phyloP scores from a whole-genome alignment of 352 stramenopile species.

The Phytophthora citricola region DNA sequence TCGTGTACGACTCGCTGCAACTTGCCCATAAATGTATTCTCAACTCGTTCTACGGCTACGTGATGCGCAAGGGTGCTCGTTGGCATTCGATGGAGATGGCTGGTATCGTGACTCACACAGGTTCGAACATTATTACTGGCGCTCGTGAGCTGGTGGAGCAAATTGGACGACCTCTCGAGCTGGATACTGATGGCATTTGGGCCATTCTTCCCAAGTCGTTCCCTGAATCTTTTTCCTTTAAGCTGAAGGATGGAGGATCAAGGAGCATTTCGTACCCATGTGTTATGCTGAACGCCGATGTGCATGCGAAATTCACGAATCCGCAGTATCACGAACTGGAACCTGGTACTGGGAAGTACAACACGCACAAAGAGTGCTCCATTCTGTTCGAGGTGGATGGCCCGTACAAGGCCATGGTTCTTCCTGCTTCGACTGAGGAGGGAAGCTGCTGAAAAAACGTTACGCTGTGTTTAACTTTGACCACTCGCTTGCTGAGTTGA shows the following conservation, averaged over 20 bases:
- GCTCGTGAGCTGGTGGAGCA: constrained; percentile 93
- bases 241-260: constrained; percentile 61
- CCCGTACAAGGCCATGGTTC: constrained; percentile 98
- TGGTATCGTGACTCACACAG: constrained; percentile 99
- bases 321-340: constrained; percentile 93
- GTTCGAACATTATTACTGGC: constrained; percentile 98
- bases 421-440: constrained; percentile 98
- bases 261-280: constrained; percentile 98
- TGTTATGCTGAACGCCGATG: constrained; percentile 99
- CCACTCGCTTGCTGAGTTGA: constrained; percentile 78
- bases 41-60: constrained; percentile 99
- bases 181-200: constrained; percentile 99
- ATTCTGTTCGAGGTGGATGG: constrained; percentile 99
- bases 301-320: constrained; percentile 99
- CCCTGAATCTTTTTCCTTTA: constrained; percentile 97
- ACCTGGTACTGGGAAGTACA: constrained; percentile 82
- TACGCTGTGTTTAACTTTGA: constrained; percentile 92
- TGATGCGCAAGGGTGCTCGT: constrained; percentile 99
- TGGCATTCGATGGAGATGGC: constrained; percentile 99
- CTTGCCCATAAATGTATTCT: constrained; percentile 99
- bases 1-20: constrained; percentile 99
- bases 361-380: constrained; percentile 95
- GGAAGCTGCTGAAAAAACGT: constrained; percentile 98
- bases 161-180: constrained; percentile 97
- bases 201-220: constrained; percentile 98